Conservation (phyloP, 192 early-diverging fungal genomes). For the Obelidium mucronatum region DNA sequence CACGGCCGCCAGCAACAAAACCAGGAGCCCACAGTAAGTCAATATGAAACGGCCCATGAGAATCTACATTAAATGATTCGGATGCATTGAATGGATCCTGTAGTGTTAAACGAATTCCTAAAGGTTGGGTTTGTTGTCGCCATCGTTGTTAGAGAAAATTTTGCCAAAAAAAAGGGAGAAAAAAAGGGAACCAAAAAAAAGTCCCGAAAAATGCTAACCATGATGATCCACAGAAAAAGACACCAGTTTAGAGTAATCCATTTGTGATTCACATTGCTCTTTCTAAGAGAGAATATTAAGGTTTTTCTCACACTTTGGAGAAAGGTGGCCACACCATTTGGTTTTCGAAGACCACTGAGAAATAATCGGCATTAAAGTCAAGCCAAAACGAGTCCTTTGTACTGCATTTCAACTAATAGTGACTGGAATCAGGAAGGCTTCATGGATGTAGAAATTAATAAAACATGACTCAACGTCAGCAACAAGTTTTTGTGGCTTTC, state of each 20-base stretch:
- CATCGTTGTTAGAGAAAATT: too few relatives aligned
- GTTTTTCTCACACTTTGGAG: too few relatives aligned
- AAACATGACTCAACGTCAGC: background rate
- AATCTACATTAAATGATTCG: background rate
- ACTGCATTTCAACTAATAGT: background rate
- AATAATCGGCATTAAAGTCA: background rate
- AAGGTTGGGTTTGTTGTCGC: too few relatives aligned
- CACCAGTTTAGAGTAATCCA: background rate
- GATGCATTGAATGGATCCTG: too few relatives aligned
- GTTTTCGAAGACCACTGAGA: background rate
- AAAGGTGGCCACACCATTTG: background rate
- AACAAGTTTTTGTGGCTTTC: background rate
- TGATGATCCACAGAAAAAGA: background rate
- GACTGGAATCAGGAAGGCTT: background rate
- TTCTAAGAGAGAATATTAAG: too few relatives aligned
- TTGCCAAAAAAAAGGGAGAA: too few relatives aligned
- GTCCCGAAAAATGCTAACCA: background rate
- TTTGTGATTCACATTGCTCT: too few relatives aligned
- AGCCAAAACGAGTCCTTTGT: slow-evolving; percentile 1
- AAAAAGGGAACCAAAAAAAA: too few relatives aligned
- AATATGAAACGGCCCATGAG: background rate
- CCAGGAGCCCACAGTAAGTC: background rate
- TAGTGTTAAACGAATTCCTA: too few relatives aligned
- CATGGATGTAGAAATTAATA: background rate
- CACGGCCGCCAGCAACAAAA: background rate